Percentiles rank a stretch among this genome's conserved stretches.
phyloP scores from a whole-genome alignment of 2,329 filamentous ascomycete genomes.

The Neonectria ditissima region DNA sequence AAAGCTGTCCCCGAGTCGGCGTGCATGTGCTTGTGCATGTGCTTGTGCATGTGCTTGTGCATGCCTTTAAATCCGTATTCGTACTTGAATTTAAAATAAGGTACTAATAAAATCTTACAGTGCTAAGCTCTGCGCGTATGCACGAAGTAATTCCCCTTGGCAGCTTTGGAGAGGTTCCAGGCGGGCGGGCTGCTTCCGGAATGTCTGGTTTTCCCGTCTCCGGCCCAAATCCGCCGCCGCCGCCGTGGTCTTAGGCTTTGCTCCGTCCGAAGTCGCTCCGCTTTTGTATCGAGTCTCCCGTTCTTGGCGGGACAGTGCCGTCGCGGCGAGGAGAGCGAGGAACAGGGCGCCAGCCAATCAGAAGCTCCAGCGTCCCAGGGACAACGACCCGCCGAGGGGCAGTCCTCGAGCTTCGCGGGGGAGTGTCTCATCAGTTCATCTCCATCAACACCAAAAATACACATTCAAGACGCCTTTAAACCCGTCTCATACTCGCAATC shows the following conservation, averaged over 20 bases:
- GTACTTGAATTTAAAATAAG: not conserved
- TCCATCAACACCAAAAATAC: slow-evolving; percentile 8
- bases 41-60: not conserved
- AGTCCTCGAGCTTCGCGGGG: not conserved
- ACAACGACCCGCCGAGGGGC: slow-evolving; percentile 1
- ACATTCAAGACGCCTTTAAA: not conserved
- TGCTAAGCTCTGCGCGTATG: too few species aligned
- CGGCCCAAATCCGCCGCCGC: slow-evolving; percentile 2
- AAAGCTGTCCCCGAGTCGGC: not conserved
- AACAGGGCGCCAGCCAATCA: not conserved
- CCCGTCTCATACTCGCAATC: not conserved
- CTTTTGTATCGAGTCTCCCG: slow-evolving; percentile 1
- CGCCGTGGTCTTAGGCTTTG: not conserved
- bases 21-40: slow-evolving; percentile 12
- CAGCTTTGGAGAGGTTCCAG: too few species aligned
- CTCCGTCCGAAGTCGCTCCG: slow-evolving; percentile 12
- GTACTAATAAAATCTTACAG: not conserved
- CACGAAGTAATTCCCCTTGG: not conserved
- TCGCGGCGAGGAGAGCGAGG: slow-evolving; percentile 7
- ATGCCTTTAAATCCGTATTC: slow-evolving; percentile 1
- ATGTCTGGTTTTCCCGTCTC: slow-evolving; percentile 22
- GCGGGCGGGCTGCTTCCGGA: slow-evolving; percentile 15
- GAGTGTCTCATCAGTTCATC: not conserved
- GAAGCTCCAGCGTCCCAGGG: not conserved
- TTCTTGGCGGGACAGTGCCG: slow-evolving; percentile 12